Evolutionary conservation across 2,329 filamentous ascomycete species (phyloP).

Genomic region (Arthrobotrys pseudoclavata): DNA sequence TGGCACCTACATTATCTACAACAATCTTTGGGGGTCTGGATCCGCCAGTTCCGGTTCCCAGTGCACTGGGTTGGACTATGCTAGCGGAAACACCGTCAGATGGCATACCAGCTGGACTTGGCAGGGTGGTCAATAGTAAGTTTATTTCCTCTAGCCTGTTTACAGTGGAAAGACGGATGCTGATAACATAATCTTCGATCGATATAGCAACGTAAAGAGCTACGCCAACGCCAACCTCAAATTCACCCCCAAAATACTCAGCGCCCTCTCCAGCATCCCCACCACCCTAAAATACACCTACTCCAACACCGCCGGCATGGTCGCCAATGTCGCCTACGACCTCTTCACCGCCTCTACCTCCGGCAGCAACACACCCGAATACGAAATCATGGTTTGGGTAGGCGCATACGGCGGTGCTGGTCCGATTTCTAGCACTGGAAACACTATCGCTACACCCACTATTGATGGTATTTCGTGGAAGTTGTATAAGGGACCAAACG

Average conservation of each 20-base stretch:
- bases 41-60: conserved; percentile 68
- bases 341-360: conserved; percentile 71
- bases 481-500: conserved; percentile 74
- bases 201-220: conserved; percentile 62
- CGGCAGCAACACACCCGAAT: conserved; percentile 69
- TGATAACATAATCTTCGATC: not conserved
- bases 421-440: conserved; percentile 73
- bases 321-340: conserved; percentile 75
- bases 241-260: conserved; percentile 65
- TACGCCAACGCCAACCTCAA: conserved; percentile 64
- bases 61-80: conserved; percentile 68
- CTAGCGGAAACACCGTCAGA: conserved; percentile 65
- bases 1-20: conserved; percentile 52
- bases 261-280: conserved; percentile 65
- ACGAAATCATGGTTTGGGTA: conserved; percentile 78
- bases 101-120: conserved; percentile 69
- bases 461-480: conserved; percentile 72
- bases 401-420: conserved; percentile 72
- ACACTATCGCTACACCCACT: conserved; percentile 70
- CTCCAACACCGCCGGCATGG: conserved; percentile 68
- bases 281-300: conserved; percentile 69
- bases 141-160: not conserved
- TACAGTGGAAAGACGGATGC: not conserved
- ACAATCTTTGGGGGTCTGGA: conserved; percentile 67
- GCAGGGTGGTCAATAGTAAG: conserved; percentile 66